Evolutionary conservation across 495 filamentous ascomycete genomes (phyloP), one percentile per base, ranked within the genome.

Genomic region (Neurospora discreta): DNA sequence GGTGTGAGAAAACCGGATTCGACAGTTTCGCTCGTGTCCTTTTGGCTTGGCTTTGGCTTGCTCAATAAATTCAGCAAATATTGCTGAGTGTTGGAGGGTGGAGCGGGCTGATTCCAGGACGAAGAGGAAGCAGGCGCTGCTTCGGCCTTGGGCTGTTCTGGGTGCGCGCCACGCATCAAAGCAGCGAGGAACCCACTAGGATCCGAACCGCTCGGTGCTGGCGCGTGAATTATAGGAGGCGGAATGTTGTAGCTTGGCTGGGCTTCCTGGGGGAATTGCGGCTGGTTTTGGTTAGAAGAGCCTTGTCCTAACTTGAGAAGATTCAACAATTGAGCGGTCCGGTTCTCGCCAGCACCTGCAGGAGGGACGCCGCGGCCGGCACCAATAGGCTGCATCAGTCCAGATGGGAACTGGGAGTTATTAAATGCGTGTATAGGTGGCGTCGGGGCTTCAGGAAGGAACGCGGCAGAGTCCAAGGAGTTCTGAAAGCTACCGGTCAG

Each of bases 271-370:
- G 76, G 71, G 2, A 69, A 39, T 40, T 68, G n/a, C 15, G 69
- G 46, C 40, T 69, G 73, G 67, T 75, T 75, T 68, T 73, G 74
- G 3, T 15, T 23, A 5, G 58, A 70, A 40, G 69, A 30, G 26
- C 83, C 75, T 26, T 88, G 84, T 69, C 92, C 87, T 82, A 94
- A 97, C 82, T 93, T 93, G 68, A 99, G 87, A 46, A 99, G 86
- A 76, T 91, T 95, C 77, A 99, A 85, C 74, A 99, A 82, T 77
- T 90, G 93, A 81, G 89, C 69, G 85, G 90, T 82, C 84, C 88
- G 78, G 39, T 92, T 85, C 69, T 87, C 81, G 72, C 82, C 78
- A 65, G 73, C 75, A 60, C 82, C 78, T 65, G 73, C 75, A 60
- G 52, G 52, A 60, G 52, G 23, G 7, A 60, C 26, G 11, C 73